These are phyloP conservation scores for Trapa bicornis DNA, from an alignment of 345 rosid species.

Conservation along the genomic window DNA sequence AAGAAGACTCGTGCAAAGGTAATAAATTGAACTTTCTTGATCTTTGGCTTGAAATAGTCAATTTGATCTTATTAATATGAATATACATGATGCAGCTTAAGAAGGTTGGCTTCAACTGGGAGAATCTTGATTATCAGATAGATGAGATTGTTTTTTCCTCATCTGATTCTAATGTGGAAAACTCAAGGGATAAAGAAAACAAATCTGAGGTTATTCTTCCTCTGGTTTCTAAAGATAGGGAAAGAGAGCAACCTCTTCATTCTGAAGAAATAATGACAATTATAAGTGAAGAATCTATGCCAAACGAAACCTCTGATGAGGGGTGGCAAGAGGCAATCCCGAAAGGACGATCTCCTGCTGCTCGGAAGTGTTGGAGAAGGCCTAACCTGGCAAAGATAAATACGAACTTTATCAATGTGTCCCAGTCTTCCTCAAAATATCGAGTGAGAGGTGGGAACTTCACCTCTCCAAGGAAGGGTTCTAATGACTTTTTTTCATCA, in stretches of 20 bases:
- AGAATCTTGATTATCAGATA: slow-evolving; percentile 44
- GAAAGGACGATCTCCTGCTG: slow-evolving; percentile 62
- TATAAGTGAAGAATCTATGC: slow-evolving; percentile 21
- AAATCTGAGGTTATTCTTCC: slow-evolving; percentile 40
- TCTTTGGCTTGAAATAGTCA: background rate
- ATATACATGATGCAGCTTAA: slow-evolving; percentile 43
- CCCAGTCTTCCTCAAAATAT: slow-evolving; percentile 49
- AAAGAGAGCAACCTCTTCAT: slow-evolving; percentile 26
- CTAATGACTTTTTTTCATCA: slow-evolving; percentile 39
- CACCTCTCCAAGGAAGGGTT: slow-evolving; percentile 41
- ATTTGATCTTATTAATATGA: slow-evolving; percentile 1
- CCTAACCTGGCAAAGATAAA: slow-evolving; percentile 80
- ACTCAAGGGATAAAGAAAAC: slow-evolving; percentile 72
- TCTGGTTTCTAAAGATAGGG: slow-evolving; percentile 37
- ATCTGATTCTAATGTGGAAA: slow-evolving; percentile 34
- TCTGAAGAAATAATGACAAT: slow-evolving; percentile 24
- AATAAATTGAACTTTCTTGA: slow-evolving; percentile 2
- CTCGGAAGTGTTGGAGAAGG: slow-evolving; percentile 58
- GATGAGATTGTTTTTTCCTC: slow-evolving; percentile 37
- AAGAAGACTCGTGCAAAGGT: slow-evolving; percentile 94
- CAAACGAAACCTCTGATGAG: slow-evolving; percentile 62
- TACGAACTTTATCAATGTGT: slow-evolving; percentile 63
- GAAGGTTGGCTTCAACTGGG: slow-evolving; percentile 63
- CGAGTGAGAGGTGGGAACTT: slow-evolving; percentile 50
- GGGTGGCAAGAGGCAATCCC: slow-evolving; percentile 99